Percentiles rank a stretch among this genome's conserved stretches.
Evolutionary conservation across 148 eudicot species (phyloP).

Genomic region (Vaccinium darrowii): DNA sequence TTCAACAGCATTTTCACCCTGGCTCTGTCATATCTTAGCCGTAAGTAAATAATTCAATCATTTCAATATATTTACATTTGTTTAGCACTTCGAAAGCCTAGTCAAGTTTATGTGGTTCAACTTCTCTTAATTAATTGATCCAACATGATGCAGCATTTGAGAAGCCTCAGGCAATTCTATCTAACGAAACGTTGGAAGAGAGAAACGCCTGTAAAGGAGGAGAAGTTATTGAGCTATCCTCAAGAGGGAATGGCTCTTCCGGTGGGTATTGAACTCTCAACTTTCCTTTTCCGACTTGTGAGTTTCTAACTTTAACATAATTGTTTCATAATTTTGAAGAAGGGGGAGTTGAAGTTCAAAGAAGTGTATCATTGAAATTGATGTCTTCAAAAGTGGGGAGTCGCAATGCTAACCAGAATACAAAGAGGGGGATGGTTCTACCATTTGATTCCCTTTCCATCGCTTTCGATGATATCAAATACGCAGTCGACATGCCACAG

Average conservation of each 20-base stretch:
- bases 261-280: background rate
- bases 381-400: slow-evolving; percentile 10
- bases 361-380: slow-evolving; percentile 10
- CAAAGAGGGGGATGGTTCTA: slow-evolving; percentile 57
- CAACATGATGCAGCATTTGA: slow-evolving; percentile 53
- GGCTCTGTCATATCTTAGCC: slow-evolving; percentile 51
- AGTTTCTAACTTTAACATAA: background rate
- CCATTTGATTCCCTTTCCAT: slow-evolving; percentile 69
- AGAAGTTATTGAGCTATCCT: slow-evolving; percentile 16
- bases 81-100: background rate
- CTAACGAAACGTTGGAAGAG: slow-evolving; percentile 50
- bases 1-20: slow-evolving; percentile 41
- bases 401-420: slow-evolving; percentile 24
- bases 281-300: background rate
- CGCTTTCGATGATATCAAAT: slow-evolving; percentile 61
- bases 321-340: slow-evolving; percentile 33
- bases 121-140: background rate
- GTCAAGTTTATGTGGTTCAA: background rate
- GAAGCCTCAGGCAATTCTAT: slow-evolving; percentile 57
- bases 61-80: background rate
- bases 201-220: slow-evolving; percentile 18
- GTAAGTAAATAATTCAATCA: slow-evolving; percentile 28
- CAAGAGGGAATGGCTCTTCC: slow-evolving; percentile 10
- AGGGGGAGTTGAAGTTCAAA: slow-evolving; percentile 28
- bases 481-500: slow-evolving; percentile 76